Conservation (phyloP, 2,329 filamentous ascomycete genomes). For the Trichoderma atroviride region DNA sequence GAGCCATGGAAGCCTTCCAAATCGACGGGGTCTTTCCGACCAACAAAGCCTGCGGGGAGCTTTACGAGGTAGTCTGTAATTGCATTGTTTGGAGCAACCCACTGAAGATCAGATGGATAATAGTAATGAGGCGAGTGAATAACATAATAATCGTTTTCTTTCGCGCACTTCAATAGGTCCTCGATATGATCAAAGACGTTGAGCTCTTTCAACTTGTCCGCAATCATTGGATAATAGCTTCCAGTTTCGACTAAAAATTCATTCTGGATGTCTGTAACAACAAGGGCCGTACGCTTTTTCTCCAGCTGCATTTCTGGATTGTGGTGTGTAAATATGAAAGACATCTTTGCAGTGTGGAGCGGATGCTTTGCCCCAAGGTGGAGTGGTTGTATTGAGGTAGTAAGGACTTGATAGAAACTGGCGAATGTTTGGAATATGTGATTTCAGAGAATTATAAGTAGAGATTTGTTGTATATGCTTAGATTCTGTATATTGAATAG, state of each 20-base stretch:
- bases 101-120: background rate
- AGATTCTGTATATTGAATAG: background rate
- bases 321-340: background rate
- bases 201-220: background rate
- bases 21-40: background rate
- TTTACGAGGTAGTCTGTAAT: background rate
- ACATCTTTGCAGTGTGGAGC: background rate
- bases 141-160: background rate
- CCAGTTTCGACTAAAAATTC: background rate
- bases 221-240: background rate
- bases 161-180: background rate
- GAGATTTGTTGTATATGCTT: background rate
- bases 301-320: background rate
- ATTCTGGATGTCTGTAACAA: background rate
- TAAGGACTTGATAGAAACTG: background rate
- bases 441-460: background rate
- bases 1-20: background rate
- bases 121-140: background rate
- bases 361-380: background rate
- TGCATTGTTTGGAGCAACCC: background rate
- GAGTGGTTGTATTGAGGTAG: too few relatives aligned
- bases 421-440: background rate
- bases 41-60: background rate
- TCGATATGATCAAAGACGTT: background rate
- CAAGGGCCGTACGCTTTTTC: background rate